Evolutionary conservation across 2,329 filamentous ascomycete genomes (phyloP).

Genomic region (Trichoderma breve): DNA sequence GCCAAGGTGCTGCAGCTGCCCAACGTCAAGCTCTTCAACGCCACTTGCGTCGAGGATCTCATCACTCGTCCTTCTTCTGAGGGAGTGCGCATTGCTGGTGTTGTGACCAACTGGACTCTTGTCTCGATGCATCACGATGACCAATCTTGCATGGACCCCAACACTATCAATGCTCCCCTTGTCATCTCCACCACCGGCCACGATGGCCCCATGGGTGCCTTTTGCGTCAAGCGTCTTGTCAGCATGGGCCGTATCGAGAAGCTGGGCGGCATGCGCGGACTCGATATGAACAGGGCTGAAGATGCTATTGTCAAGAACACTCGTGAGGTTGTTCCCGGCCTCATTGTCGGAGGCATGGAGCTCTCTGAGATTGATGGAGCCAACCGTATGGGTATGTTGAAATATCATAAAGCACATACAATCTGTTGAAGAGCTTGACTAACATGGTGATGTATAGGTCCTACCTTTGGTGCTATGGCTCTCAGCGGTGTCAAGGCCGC

Average conservation of each 20-base stretch:
- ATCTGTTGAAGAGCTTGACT: too few species aligned
- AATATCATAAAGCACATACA: fast-evolving
- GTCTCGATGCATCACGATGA: constrained; percentile 85
- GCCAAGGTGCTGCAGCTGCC: constrained; percentile 79
- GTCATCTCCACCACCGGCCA: constrained; percentile 90
- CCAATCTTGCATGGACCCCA: constrained; percentile 95
- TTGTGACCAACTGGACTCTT: constrained; percentile 95
- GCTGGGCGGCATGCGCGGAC: constrained; percentile 86
- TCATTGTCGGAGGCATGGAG: constrained; percentile 96
- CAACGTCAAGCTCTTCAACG: constrained; percentile 96
- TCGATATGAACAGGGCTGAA: constrained; percentile 90
- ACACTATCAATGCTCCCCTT: constrained; percentile 90
- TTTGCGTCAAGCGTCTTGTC: constrained; percentile 86
- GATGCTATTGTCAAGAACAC: constrained; percentile 93
- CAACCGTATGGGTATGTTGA: constrained; percentile 74
- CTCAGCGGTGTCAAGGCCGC: constrained; percentile 86
- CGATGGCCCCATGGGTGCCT: constrained; percentile 87
- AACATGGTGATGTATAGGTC: constrained; percentile 41
- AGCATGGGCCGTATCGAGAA: constrained; percentile 81
- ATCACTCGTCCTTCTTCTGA: constrained; percentile 69
- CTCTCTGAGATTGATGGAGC: constrained; percentile 86
- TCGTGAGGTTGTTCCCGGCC: constrained; percentile 79
- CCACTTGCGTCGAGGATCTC: constrained; percentile 86
- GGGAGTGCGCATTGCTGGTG: constrained; percentile 72
- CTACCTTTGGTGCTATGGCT: constrained; percentile 87